Evolutionary conservation across 2,329 filamentous ascomycete genomes (phyloP), one percentile per base, ranked within the genome.

Genomic region (Cercospora brassicicola): DNA sequence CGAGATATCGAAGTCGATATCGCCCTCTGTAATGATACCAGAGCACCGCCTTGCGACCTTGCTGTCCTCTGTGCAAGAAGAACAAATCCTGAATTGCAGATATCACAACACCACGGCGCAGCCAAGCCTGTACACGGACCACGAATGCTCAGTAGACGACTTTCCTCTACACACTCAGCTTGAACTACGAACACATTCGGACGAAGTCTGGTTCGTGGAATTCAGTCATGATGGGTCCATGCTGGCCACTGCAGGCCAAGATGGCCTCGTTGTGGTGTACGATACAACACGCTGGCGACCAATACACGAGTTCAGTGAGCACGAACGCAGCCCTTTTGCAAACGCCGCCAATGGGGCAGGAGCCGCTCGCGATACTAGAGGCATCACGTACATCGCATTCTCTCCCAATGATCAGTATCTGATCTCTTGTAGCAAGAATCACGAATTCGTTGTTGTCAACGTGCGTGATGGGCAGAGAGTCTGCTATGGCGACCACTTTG

Each of bases 21-120:
- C 95, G 1, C 94, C 95, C 0, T 95, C 93, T 3, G 92, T 97
- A 55, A 98, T 99, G 94, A 91, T 99, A 64, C 95, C 95, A 1
- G 92, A 97, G 76, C 92, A 95, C 78, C 90, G 95, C 6, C 84
- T 99, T 55, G 92, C 93, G 1, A 86, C 89, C 36, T 83, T 99
- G 15, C 83, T 99, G 62, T 86, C 94, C 66, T 89, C 96, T 72
- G 89, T 97, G 42, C 97, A 97, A 78, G 86, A 90, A 69, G 88
- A 86, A 70, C 94, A 97, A 81, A 91, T 97, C 67, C 87, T 89
- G 62, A 88, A 87, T 31, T 99, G 95, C 78, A 82, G 94, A 45
- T 98, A 94, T 79, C 95, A 99, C 81, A 97, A 96, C 63, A 93
- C 89, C 3, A 85, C 89, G 1, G 81, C 84, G 3, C 87, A 92